Conservation (phyloP, 805 yeast genomes). For the Saturnispora halmiae region DNA sequence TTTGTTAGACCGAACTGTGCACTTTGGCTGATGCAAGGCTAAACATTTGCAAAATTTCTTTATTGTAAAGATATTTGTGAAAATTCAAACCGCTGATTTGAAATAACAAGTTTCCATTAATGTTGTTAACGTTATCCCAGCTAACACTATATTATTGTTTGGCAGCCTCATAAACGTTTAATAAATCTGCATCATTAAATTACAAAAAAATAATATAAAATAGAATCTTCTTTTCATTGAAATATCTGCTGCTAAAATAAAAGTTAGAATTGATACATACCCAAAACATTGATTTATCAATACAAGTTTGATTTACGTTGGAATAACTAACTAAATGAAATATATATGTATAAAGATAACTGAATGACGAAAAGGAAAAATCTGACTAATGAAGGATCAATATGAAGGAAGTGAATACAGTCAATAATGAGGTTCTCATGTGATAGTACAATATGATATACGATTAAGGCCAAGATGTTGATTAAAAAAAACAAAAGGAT, state of each 20-base stretch:
- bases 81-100: too few relatives aligned
- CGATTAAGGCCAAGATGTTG: background rate
- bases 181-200: background rate
- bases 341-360: constrained; percentile 5
- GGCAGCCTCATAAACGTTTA: too few relatives aligned
- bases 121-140: too few relatives aligned
- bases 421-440: background rate
- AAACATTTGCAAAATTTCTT: too few relatives aligned
- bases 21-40: too few relatives aligned
- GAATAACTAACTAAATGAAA: background rate
- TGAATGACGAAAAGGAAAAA: too few relatives aligned
- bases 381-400: constrained; percentile 4
- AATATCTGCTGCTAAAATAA: background rate
- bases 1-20: too few relatives aligned
- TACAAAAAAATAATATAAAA: background rate
- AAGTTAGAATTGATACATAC: constrained; percentile 6
- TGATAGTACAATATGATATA: background rate
- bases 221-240: background rate
- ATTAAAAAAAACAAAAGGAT: background rate
- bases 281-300: constrained; percentile 3
- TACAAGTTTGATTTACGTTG: constrained; percentile 9
- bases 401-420: too few relatives aligned
- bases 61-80: too few relatives aligned
- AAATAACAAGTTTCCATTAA: too few relatives aligned
- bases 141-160: too few relatives aligned